Percentiles rank a stretch among this genome's conserved stretches.
phyloP scores from a whole-genome alignment of 495 filamentous ascomycete species.

The Letharia columbiana region DNA sequence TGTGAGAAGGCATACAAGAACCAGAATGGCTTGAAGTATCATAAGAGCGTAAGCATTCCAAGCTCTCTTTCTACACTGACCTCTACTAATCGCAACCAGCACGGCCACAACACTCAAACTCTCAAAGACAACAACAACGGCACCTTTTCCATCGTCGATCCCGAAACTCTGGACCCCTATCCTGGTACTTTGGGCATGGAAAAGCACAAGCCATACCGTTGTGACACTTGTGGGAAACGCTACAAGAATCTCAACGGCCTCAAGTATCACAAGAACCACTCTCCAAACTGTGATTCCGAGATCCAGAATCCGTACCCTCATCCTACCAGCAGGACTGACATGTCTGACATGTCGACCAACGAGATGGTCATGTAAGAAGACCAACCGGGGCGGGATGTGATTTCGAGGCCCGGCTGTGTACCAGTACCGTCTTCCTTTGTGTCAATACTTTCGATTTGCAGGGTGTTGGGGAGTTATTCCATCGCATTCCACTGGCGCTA shows the following conservation, averaged over 20 bases:
- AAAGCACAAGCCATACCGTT: constrained; percentile 98
- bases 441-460: constrained; percentile 5
- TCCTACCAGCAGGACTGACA: neutral
- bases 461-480: constrained; percentile 10
- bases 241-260: constrained; percentile 98
- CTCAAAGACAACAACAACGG: constrained; percentile 92
- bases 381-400: neutral
- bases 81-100: constrained; percentile 39
- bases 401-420: neutral
- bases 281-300: constrained; percentile 58
- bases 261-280: constrained; percentile 86
- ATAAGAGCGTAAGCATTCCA: constrained; percentile 51
- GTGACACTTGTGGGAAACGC: constrained; percentile 91
- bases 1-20: constrained; percentile 99
- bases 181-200: constrained; percentile 98
- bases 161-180: constrained; percentile 85
- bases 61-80: constrained; percentile 1
- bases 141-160: constrained; percentile 96
- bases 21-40: constrained; percentile 93
- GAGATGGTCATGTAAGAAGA: neutral
- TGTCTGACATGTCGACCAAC: neutral
- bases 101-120: constrained; percentile 93
- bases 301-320: constrained; percentile 5
- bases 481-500: constrained; percentile 14
- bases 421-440: neutral